Evolutionary conservation across 768 basidiomycete species (phyloP), one percentile per base, ranked within the genome.

Genomic region (Lactarius sp.): DNA sequence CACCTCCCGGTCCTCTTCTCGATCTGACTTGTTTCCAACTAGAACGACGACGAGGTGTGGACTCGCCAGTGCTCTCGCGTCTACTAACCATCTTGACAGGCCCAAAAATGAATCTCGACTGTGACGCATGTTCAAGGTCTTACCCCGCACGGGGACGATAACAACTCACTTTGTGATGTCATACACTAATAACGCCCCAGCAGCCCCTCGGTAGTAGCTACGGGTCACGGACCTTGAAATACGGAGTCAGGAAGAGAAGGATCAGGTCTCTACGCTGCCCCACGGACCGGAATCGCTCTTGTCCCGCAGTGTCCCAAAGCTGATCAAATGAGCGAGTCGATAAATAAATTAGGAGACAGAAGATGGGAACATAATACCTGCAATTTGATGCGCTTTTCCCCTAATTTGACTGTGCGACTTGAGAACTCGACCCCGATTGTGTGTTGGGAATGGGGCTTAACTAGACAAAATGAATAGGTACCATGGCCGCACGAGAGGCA

Each of bases 361-460:
- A 18, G 36, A 56, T 18, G 49, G 8, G 4, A 14, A 70, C 83
- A 67, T 52, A 94, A 67, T 53, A 94, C 94, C 85, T 98, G 96
- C 44, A 98, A 82, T 75, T 97, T 98, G 68, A 97, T 93, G 68
- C 89, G 84, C 77, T 94, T 92, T 80, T 97, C 94, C 56, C 92
- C 95, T 27, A 98, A 81, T 70, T 88, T 89, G 64, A 99, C 85
- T 0, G 94, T 94, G 69, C 94, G 81, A 72, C 94, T 96, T 18
- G 94, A 94, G 73, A 99, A 98, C 72, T 98, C 97, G 34, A 99
- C 97, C 10, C 96, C 97, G 62, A 99, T 98, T 14, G 97, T 98
- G 74, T 98, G 97, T 76, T 95, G 91, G 6, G 94, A 94, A 75
- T 96, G 90, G 69, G 92, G 88, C 77, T 94, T 96, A 82, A 95